A percentile compares a stretch with the other conserved stretches of the same genome.
Conservation (phyloP, 73 alveolate species). For the Effrenium voratum region DNA sequence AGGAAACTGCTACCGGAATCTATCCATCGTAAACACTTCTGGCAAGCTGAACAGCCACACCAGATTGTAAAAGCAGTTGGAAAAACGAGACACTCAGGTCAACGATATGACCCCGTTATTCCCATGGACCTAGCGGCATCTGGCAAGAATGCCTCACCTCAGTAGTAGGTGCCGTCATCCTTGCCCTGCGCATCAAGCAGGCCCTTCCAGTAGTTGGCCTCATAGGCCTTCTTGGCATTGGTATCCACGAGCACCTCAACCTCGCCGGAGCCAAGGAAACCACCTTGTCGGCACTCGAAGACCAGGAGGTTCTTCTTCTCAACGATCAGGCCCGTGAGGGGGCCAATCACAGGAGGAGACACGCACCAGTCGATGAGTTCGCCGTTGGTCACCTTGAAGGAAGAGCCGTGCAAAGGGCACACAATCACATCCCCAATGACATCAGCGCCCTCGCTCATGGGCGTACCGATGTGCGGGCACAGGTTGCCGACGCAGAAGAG, state of each 20-base stretch:
- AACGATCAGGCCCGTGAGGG: constrained; percentile 80
- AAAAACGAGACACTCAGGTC: too few relatives aligned
- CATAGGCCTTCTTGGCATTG: constrained; percentile 92
- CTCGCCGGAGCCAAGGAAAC: constrained; percentile 77
- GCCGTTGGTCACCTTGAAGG: constrained; percentile 86
- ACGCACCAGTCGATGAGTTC: constrained; percentile 94
- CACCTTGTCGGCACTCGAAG: constrained; percentile 80
- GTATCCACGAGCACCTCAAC: constrained; percentile 83
- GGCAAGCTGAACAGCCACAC: too few relatives aligned
- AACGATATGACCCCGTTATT: too few relatives aligned
- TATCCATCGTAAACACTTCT: too few relatives aligned
- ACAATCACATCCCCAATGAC: constrained; percentile 86
- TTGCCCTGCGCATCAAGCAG: constrained; percentile 91
- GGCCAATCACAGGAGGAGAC: constrained; percentile 91
- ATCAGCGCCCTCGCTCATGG: constrained; percentile 93
- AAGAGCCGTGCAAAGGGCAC: constrained; percentile 93
- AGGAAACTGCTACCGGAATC: too few relatives aligned
- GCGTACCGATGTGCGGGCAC: constrained; percentile 88
- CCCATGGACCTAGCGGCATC: too few relatives aligned
- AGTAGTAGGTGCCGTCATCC: constrained; percentile 93
- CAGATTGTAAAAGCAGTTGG: too few relatives aligned
- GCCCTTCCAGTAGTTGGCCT: constrained; percentile 85
- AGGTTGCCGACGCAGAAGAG: constrained; percentile 76
- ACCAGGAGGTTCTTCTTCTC: constrained; percentile 92
- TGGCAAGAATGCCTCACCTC: background rate